phyloP scores from a whole-genome alignment of 2,329 filamentous ascomycete genomes.

The Aureobasidium sp. region DNA sequence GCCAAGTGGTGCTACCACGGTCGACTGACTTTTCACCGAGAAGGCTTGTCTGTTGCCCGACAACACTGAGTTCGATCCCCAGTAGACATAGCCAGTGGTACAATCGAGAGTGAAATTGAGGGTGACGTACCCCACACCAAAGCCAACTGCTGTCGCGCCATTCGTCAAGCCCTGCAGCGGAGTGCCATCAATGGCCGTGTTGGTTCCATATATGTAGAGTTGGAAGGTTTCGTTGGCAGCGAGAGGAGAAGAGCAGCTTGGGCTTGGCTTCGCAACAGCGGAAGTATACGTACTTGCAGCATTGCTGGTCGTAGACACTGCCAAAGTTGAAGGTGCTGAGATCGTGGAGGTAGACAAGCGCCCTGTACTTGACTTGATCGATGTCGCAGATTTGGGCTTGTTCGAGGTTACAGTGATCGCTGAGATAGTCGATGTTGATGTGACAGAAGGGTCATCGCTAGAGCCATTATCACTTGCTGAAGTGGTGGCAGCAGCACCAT shows the following conservation, averaged over 20 bases:
- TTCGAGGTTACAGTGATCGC: background rate
- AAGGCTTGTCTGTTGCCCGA: constrained; percentile 9
- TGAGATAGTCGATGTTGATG: background rate
- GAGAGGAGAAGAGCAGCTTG: background rate
- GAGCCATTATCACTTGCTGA: background rate
- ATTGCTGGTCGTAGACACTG: background rate
- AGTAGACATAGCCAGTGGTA: constrained; percentile 7
- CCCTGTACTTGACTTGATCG: background rate
- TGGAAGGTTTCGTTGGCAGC: background rate
- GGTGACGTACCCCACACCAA: constrained; percentile 5
- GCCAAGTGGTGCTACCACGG: constrained; percentile 9
- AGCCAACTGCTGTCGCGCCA: constrained; percentile 10
- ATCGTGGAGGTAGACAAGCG: background rate
- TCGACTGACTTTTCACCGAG: constrained; percentile 1
- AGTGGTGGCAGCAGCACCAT: background rate
- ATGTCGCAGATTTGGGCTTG: background rate
- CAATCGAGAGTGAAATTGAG: constrained; percentile 13
- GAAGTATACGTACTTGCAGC: background rate
- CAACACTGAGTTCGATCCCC: background rate
- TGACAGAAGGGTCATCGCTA: background rate
- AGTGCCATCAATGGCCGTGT: background rate
- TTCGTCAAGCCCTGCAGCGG: constrained; percentile 9
- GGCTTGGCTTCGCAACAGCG: background rate
- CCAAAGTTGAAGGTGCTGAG: background rate
- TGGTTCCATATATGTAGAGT: background rate